Conservation (phyloP, 2,329 filamentous ascomycete genomes). For the Stachybotrys chlorohalonatus region DNA sequence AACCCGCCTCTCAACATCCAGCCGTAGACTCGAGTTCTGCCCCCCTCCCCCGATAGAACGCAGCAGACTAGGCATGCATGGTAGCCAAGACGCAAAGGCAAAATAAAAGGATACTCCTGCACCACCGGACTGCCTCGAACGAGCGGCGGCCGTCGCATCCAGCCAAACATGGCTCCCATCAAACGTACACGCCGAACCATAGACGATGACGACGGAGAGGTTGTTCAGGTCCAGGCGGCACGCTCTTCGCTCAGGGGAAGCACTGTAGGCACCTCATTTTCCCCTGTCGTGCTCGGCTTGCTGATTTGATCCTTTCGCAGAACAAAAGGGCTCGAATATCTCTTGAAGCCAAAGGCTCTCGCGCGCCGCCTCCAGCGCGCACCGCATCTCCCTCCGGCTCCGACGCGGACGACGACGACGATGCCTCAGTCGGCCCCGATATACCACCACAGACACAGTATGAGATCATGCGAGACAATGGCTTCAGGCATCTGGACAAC, state of each 20-base stretch:
- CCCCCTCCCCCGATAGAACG: too few relatives aligned
- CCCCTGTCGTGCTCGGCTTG: slow-evolving; percentile 1
- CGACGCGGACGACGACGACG: slow-evolving; percentile 23
- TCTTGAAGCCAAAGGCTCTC: slow-evolving; percentile 9
- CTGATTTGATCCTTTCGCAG: slow-evolving; percentile 5
- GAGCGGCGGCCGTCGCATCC: neutral
- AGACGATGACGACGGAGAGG: slow-evolving; percentile 22
- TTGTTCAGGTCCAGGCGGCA: slow-evolving; percentile 26
- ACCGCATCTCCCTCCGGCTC: slow-evolving; percentile 10
- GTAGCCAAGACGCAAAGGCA: too few relatives aligned
- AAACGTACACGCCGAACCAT: slow-evolving; percentile 34
- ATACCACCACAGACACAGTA: slow-evolving; percentile 49
- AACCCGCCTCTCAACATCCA: neutral
- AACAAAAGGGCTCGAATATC: slow-evolving; percentile 25
- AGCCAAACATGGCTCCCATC: slow-evolving; percentile 15
- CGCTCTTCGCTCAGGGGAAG: slow-evolving; percentile 29
- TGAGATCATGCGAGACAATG: slow-evolving; percentile 49
- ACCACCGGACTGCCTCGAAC: neutral
- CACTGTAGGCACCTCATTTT: neutral
- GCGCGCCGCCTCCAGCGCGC: slow-evolving; percentile 6
- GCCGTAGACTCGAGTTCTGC: neutral
- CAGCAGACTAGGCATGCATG: too few relatives aligned
- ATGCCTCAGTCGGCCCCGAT: slow-evolving; percentile 12
- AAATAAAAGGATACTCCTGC: too few relatives aligned
- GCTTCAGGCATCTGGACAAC: slow-evolving; percentile 48